phyloP scores from a whole-genome alignment of 2,329 filamentous ascomycete genomes.

The Aciculosporium take region DNA sequence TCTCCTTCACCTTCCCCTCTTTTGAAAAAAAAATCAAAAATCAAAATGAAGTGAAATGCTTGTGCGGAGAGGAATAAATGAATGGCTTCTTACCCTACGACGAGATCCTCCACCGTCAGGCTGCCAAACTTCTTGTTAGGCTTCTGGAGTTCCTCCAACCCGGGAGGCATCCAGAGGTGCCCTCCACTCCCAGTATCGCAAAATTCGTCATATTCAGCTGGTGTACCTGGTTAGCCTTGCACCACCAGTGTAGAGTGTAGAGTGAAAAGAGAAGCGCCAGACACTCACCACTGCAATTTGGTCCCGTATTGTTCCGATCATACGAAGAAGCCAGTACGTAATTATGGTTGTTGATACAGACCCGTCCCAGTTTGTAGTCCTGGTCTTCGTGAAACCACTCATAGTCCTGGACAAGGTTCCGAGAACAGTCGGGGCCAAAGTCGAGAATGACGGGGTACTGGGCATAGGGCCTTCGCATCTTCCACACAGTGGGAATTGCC shows the following conservation, averaged over 20 bases:
- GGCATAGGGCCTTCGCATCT: not conserved
- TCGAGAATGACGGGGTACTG: not conserved
- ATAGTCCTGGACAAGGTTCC: not conserved
- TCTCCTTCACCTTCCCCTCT: too few species aligned
- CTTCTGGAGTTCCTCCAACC: not conserved
- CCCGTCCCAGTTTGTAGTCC: not conserved
- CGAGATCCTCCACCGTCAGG: constrained; percentile 1
- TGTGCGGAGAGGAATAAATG: too few species aligned
- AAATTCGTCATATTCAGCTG: too few species aligned
- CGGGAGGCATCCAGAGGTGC: not conserved
- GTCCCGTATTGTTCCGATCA: not conserved
- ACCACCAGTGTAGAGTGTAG: too few species aligned
- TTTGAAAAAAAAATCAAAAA: too few species aligned
- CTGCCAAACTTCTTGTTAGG: not conserved
- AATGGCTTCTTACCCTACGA: not conserved
- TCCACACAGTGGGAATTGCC: not conserved
- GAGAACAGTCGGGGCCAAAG: not conserved
- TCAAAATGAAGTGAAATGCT: too few species aligned
- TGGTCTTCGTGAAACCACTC: not conserved
- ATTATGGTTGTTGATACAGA: not conserved
- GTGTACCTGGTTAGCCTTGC: too few species aligned
- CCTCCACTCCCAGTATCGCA: not conserved
- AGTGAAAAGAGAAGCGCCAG: not conserved
- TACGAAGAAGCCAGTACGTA: not conserved
- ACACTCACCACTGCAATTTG: not conserved